Conservation (phyloP, 2,329 filamentous ascomycete genomes). For the Rhynchosporium graminicola region DNA sequence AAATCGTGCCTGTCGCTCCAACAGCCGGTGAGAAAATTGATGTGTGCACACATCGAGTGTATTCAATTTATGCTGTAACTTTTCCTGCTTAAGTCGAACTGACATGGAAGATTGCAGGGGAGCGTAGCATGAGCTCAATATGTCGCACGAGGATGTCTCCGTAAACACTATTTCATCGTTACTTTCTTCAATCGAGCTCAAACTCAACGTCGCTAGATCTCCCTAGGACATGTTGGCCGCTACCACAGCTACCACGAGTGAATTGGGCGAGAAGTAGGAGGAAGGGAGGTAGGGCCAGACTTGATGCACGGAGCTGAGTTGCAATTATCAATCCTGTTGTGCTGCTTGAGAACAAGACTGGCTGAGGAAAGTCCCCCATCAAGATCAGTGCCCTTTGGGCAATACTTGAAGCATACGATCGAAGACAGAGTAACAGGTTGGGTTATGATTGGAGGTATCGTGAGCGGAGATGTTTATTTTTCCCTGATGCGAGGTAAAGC, state of each 20-base stretch:
- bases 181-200: no score
- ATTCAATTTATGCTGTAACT: not conserved
- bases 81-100: not conserved
- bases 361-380: not conserved
- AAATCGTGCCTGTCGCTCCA: conserved; percentile 2
- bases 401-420: not conserved
- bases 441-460: conserved; percentile 11
- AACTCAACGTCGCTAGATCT: no score
- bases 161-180: no score
- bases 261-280: not conserved
- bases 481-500: conserved; percentile 7
- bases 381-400: not conserved
- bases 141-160: no score
- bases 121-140: not conserved
- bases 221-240: not conserved
- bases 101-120: not conserved
- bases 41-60: conserved; percentile 5
- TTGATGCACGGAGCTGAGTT: not conserved
- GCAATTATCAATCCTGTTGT: conserved; percentile 1
- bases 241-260: not conserved
- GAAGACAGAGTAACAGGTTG: not conserved
- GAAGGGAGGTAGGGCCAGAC: not conserved
- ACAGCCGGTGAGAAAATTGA: conserved; percentile 1
- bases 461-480: conserved; percentile 4
- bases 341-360: not conserved